Evolutionary conservation across 176 grass and related monocot species (phyloP).

Genomic region (Rhipidocladum racemiflorum): DNA sequence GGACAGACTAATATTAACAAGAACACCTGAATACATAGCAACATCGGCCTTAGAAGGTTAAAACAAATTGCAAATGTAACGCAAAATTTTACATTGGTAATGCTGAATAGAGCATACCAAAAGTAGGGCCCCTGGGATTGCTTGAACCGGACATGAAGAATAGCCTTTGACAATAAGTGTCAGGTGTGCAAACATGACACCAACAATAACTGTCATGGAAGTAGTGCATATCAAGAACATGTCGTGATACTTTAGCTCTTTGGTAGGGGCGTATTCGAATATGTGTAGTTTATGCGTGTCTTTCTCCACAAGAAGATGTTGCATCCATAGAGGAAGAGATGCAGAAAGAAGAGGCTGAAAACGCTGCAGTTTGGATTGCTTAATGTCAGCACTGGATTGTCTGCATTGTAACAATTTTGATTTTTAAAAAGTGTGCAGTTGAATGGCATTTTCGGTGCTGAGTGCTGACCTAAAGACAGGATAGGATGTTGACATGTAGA

Average conservation of each 20-base stretch:
- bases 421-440: not conserved
- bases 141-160: constrained; percentile 77
- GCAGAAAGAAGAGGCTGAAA: constrained; percentile 93
- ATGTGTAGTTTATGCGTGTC: constrained; percentile 91
- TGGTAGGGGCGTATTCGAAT: constrained; percentile 84
- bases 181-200: constrained; percentile 84
- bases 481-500: constrained; percentile 98
- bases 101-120: constrained; percentile 53
- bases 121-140: constrained; percentile 81
- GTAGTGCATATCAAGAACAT: constrained; percentile 79
- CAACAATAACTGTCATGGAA: constrained; percentile 70
- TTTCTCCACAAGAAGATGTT: constrained; percentile 99
- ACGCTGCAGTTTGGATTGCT: constrained; percentile 58
- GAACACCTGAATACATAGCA: constrained; percentile 62
- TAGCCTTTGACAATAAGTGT: constrained; percentile 56
- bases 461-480: constrained; percentile 74
- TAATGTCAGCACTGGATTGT: constrained; percentile 30
- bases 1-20: constrained; percentile 73
- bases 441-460: constrained; percentile 20
- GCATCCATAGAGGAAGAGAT: constrained; percentile 93
- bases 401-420: not conserved
- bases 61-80: constrained; percentile 1
- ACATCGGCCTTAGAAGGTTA: not conserved
- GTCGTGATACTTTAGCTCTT: constrained; percentile 79
- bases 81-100: constrained; percentile 12